Base-by-base conservation (phyloP, 352 stramenopile genomes). In the Phytopythium aichiense region DNA sequence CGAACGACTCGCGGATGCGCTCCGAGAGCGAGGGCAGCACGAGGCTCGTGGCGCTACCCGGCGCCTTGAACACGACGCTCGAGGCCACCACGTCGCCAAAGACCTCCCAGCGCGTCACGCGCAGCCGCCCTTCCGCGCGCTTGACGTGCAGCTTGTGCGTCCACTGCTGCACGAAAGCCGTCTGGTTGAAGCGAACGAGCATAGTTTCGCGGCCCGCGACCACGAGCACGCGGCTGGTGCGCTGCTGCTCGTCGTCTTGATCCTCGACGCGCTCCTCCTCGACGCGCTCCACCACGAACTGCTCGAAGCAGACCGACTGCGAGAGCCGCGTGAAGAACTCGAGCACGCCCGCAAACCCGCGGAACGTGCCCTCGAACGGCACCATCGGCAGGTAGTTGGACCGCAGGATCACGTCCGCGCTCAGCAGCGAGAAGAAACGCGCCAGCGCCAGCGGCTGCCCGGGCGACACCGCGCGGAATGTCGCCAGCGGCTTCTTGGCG, bases 341-440 rank as follows among this genome's bases (percentile, higher is more conserved):
- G 13, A 95, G 68, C 13, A 95, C 79, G 33, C 86, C 86, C 13
- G 67, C 69, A 68, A 78, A 92, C 22, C 82, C 84, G 20, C 86
- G 86, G 56, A 88, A 95, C 43, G 91, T 93, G 51, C 86, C 86
- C 56, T 88, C 82, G 33, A 95, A 95, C n/a, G 82, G 84, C 43
- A 95, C 86, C 86, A 95, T 95, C n/a, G 86, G 86, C 25, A 95
- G 66, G 65, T 95, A 95, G 46, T 95, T 95, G 42, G 84, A 92
- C 13, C 86, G 84, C 48, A 95, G 54, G 18, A 89, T 85, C 45
- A 95, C 71, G 52, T 95, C 84, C 0, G 84, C 76, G 30, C 79
- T 89, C 12, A 95, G 64, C 20, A 95, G 64, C 31, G 86, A 95
- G 66, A 92, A 91, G 43, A 95, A 87, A 7, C 84, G 86, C 43